Conservation (phyloP, 2,329 filamentous ascomycete species). For the Curvularia sp. region DNA sequence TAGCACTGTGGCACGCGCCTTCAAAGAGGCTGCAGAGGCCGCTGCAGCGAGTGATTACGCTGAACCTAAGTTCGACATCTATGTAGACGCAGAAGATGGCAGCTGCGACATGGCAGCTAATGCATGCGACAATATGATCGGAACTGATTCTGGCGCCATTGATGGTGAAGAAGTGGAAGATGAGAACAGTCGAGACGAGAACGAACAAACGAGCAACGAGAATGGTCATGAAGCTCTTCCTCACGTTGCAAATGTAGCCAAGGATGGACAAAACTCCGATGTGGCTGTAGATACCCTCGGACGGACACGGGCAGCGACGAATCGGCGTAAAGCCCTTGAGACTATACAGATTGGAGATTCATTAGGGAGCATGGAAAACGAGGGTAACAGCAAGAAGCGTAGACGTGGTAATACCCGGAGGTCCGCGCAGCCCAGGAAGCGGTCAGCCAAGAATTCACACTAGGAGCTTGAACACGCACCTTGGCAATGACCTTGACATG, state of each 20-base stretch:
- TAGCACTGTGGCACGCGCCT: constrained; percentile 8
- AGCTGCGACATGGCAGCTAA: background rate
- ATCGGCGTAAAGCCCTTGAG: constrained; percentile 7
- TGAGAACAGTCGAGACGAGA: background rate
- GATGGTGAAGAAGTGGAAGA: constrained; percentile 1
- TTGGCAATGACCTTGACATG: background rate
- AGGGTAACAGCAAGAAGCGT: constrained; percentile 4
- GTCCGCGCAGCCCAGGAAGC: constrained; percentile 2
- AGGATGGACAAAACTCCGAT: background rate
- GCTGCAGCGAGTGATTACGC: background rate
- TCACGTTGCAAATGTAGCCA: background rate
- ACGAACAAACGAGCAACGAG: background rate
- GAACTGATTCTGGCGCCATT: background rate
- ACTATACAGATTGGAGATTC: background rate
- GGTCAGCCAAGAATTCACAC: background rate
- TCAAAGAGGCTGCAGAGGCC: constrained; percentile 7
- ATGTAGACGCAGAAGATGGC: constrained; percentile 4
- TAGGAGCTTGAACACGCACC: background rate
- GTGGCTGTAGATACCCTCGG: constrained; percentile 9
- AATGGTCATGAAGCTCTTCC: background rate
- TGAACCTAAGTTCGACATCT: constrained; percentile 5
- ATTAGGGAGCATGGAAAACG: background rate
- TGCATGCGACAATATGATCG: background rate
- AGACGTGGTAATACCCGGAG: background rate
- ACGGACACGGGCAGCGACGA: constrained; percentile 14